Conservation (phyloP, 441 rosid genomes). For the Pelargonium citronellum region DNA sequence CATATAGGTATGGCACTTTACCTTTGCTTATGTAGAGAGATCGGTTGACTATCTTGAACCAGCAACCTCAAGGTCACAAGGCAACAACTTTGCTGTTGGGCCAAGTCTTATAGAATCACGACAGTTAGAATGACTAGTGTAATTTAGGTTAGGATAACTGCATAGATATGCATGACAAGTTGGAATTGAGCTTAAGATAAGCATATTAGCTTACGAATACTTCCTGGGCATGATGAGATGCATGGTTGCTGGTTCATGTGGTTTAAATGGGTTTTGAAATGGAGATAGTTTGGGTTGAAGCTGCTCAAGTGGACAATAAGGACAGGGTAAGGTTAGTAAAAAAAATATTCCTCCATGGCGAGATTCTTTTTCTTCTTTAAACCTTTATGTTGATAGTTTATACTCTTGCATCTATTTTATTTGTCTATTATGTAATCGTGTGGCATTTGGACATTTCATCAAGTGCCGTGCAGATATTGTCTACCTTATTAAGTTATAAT, state of each 20-base stretch:
- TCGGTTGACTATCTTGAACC: too few species aligned
- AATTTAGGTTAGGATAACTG: too few species aligned
- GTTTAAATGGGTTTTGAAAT: not conserved
- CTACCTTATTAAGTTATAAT: too few species aligned
- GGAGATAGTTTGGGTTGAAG: not conserved
- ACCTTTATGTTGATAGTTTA: not conserved
- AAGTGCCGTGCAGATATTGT: too few species aligned
- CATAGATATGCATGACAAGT: not conserved
- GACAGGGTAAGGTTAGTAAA: not conserved
- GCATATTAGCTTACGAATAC: not conserved
- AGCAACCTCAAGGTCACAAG: too few species aligned
- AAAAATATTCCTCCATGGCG: too few species aligned
- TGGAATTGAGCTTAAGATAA: not conserved
- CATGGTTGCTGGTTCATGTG: not conserved
- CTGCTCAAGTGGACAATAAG: not conserved
- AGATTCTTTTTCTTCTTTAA: not conserved
- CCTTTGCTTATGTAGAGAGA: too few species aligned
- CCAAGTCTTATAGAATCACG: too few species aligned
- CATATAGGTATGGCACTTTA: too few species aligned
- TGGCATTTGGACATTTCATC: not conserved
- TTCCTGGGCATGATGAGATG: not conserved
- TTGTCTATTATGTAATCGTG: not conserved
- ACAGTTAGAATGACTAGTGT: too few species aligned
- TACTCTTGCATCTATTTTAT: not conserved
- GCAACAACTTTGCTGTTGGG: too few species aligned